A percentile compares a stretch with the other conserved stretches of the same genome.
Evolutionary conservation across 768 basidiomycete genomes (phyloP).

Genomic region (Asterophora parasitica): DNA sequence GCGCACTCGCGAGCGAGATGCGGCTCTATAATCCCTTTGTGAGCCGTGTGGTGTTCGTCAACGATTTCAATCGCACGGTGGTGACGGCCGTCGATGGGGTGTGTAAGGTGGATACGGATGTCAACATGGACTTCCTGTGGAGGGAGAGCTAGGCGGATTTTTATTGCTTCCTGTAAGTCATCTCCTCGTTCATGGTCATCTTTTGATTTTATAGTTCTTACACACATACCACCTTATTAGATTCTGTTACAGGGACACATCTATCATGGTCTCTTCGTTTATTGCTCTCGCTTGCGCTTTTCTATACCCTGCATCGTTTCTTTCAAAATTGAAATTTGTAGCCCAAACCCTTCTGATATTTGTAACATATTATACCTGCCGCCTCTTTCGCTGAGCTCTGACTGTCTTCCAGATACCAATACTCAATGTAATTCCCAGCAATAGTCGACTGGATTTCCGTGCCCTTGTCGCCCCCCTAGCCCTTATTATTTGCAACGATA

Average conservation of each 20-base stretch:
- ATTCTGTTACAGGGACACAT: neutral
- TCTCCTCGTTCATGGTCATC: neutral
- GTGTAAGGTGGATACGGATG: constrained; percentile 28
- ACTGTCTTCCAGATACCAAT: neutral
- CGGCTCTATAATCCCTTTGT: constrained; percentile 55
- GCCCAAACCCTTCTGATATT: constrained; percentile 1
- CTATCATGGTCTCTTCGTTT: neutral
- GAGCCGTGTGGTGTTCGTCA: constrained; percentile 52
- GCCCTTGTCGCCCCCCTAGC: no score
- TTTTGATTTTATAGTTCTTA: neutral
- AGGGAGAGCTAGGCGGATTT: constrained; percentile 22
- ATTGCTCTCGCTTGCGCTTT: neutral
- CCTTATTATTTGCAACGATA: no score
- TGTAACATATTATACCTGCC: neutral
- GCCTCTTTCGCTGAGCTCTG: neutral
- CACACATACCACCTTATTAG: neutral
- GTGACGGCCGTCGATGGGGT: constrained; percentile 33
- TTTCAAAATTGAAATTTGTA: constrained; percentile 2
- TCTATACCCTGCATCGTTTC: neutral
- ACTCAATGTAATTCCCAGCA: neutral
- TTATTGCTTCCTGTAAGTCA: no score
- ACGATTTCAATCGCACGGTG: constrained; percentile 56
- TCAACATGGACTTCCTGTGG: constrained; percentile 28
- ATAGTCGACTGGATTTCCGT: neutral
- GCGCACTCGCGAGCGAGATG: constrained; percentile 56